phyloP scores from a whole-genome alignment of 2,329 filamentous ascomycete genomes.

The Alternaria triticimaculans region DNA sequence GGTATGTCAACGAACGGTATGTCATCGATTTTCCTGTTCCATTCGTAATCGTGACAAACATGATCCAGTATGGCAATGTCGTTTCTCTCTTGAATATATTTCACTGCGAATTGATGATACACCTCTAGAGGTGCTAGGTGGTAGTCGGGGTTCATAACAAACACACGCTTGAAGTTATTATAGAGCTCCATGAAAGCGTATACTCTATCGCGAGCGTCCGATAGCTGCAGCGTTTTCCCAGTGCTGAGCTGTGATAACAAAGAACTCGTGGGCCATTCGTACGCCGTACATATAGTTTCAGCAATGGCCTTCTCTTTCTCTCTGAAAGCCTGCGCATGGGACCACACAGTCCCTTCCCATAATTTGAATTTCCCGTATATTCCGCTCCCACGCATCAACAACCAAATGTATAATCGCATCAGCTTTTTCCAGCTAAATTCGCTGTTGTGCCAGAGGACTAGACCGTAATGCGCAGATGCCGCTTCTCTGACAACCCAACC shows the following conservation, averaged over 20 bases:
- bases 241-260: background rate
- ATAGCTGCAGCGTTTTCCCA: background rate
- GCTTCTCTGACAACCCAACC: slow-evolving; percentile 22
- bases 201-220: background rate
- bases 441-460: background rate
- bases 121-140: background rate
- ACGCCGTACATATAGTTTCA: no score
- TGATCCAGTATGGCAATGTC: background rate
- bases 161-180: background rate
- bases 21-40: no score
- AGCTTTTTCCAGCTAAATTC: background rate
- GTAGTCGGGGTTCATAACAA: background rate
- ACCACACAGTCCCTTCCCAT: background rate
- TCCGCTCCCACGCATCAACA: background rate
- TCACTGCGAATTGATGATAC: background rate
- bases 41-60: background rate
- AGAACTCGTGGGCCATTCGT: background rate
- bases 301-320: background rate
- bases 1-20: background rate
- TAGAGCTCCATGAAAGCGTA: background rate
- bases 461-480: slow-evolving; percentile 1
- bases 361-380: no score
- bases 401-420: background rate
- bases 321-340: background rate
- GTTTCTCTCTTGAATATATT: background rate